These are phyloP conservation scores for Luvunga scandens DNA, from an alignment of 345 rosid species.

Conservation along the genomic window DNA sequence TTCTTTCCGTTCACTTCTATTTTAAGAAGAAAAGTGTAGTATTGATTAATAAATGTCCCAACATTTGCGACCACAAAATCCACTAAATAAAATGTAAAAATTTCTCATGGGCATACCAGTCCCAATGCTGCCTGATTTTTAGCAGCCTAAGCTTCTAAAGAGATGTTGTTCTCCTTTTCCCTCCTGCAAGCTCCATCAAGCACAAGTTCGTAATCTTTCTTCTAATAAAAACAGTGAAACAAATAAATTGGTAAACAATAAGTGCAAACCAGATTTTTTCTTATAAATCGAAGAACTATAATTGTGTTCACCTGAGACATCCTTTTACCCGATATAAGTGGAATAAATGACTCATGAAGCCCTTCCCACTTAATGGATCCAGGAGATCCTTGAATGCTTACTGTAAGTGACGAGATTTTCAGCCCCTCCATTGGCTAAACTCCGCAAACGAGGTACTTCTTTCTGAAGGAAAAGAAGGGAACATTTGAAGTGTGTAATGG, in stretches of 20 bases:
- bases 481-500: constrained; percentile 12
- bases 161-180: constrained; percentile 80
- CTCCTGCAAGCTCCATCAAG: constrained; percentile 83
- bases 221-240: constrained; percentile 32
- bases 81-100: not conserved
- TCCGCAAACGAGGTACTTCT: constrained; percentile 67
- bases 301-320: constrained; percentile 46
- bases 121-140: constrained; percentile 78
- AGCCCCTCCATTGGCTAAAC: constrained; percentile 50
- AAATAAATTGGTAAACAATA: constrained; percentile 5
- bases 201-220: constrained; percentile 77
- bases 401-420: constrained; percentile 47
- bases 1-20: not conserved
- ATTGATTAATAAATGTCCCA: not conserved
- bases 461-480: constrained; percentile 40
- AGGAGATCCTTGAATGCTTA: constrained; percentile 70
- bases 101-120: constrained; percentile 48
- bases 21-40: not conserved
- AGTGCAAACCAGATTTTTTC: not conserved
- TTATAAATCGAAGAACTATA: not conserved
- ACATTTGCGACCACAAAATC: not conserved
- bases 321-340: constrained; percentile 57
- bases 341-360: constrained; percentile 69
- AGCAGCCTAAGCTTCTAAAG: constrained; percentile 60
- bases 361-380: constrained; percentile 71